Evolutionary conservation across 1,284 basidiomycete genomes (phyloP).

Genomic region (Chiua sp.): DNA sequence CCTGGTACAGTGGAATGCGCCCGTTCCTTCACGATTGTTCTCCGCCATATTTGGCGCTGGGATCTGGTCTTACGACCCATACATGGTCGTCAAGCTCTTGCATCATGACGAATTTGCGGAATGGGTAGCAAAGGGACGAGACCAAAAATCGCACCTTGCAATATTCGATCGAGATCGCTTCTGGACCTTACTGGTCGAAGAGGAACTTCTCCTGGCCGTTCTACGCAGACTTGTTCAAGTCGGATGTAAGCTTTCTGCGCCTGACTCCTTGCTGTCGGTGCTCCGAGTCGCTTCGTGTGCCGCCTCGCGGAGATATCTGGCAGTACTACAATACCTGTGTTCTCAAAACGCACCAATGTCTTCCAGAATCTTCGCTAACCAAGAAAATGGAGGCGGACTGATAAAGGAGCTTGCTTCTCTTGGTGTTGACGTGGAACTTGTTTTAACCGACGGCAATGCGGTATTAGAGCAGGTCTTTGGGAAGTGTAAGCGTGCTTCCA

Average conservation of each 20-base stretch:
- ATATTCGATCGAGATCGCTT: too few relatives aligned
- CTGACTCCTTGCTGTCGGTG: background rate
- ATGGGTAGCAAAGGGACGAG: background rate
- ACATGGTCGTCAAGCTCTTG: background rate
- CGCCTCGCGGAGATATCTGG: background rate
- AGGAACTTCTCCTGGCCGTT: background rate
- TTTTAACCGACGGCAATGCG: background rate
- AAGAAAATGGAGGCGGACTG: too few relatives aligned
- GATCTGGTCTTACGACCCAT: background rate
- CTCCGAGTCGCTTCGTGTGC: background rate
- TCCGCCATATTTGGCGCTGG: background rate
- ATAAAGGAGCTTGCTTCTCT: background rate
- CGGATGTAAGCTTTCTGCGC: background rate
- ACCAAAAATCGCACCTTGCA: background rate
- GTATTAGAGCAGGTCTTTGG: background rate
- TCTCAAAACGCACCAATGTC: background rate
- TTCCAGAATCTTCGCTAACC: background rate
- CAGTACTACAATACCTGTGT: background rate
- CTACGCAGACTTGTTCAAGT: conserved; percentile 4
- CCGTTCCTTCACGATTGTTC: background rate
- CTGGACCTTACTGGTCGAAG: too few relatives aligned
- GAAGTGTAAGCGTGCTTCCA: background rate
- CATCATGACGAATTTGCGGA: conserved; percentile 6
- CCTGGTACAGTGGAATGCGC: background rate
- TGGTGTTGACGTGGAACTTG: background rate